Conservation (phyloP, 352 stramenopile species). For the Pythium rhizo-oryzae region DNA sequence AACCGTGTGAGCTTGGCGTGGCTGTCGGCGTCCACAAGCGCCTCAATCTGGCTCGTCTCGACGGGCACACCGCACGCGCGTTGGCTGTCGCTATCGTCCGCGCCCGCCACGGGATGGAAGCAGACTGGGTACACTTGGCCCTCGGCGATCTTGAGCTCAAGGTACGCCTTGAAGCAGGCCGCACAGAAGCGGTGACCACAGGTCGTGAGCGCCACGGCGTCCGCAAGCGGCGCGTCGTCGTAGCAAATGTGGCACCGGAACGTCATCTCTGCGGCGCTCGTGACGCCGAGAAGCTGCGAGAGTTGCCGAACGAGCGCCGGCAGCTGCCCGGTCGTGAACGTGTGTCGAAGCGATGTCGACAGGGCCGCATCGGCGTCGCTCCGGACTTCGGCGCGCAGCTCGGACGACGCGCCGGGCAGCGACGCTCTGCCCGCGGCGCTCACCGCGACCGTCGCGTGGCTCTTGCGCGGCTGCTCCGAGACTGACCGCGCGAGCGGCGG, state of each 20-base stretch:
- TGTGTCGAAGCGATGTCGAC: neutral
- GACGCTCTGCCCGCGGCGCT: too few species aligned
- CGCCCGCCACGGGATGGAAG: constrained; percentile 46
- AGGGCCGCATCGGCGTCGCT: neutral
- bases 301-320: neutral
- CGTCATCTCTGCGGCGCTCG: constrained; percentile 41
- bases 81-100: neutral
- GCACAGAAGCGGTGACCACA: constrained; percentile 69
- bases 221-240: constrained; percentile 47
- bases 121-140: constrained; percentile 73
- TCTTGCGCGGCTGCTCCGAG: constrained; percentile 1
- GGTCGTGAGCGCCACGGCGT: constrained; percentile 39
- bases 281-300: neutral
- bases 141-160: constrained; percentile 68
- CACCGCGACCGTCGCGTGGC: too few species aligned
- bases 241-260: constrained; percentile 81
- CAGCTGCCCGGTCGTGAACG: constrained; percentile 1
- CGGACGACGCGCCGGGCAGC: neutral
- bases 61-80: constrained; percentile 47
- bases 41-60: constrained; percentile 37
- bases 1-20: constrained; percentile 87
- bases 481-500: neutral
- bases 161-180: constrained; percentile 51
- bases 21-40: constrained; percentile 45
- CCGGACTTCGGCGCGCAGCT: too few species aligned